Evolutionary conservation across 805 yeast species (phyloP).

Genomic region (Yarrowia divulgata): DNA sequence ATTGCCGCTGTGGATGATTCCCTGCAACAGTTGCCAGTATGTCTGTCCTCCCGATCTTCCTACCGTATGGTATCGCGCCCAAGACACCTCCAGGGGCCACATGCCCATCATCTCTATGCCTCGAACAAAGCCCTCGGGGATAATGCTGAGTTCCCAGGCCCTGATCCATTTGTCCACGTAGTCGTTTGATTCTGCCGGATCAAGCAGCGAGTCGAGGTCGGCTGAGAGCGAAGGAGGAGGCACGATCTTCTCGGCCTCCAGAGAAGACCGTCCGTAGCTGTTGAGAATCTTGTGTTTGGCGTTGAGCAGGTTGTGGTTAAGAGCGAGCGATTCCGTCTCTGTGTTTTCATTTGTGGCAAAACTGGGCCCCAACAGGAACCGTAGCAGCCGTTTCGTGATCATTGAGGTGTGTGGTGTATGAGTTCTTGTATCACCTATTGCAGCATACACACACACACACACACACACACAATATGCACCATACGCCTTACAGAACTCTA

Average conservation of each 20-base stretch:
- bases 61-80: slow-evolving; percentile 22
- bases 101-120: slow-evolving; percentile 31
- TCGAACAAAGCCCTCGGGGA: slow-evolving; percentile 14
- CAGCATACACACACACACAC: background rate
- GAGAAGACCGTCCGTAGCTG: slow-evolving; percentile 25
- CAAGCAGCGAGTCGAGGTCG: slow-evolving; percentile 1
- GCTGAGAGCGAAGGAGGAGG: background rate
- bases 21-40: slow-evolving; percentile 22
- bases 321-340: slow-evolving; percentile 17
- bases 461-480: background rate
- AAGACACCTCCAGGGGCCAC: slow-evolving; percentile 35
- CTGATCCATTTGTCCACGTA: slow-evolving; percentile 8
- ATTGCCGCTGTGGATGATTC: slow-evolving; percentile 1
- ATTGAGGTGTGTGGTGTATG: background rate
- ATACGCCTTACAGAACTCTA: slow-evolving; percentile 4
- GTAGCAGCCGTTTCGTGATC: slow-evolving; percentile 31
- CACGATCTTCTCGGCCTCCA: slow-evolving; percentile 12
- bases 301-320: slow-evolving; percentile 27
- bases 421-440: background rate
- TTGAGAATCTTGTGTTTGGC: slow-evolving; percentile 36
- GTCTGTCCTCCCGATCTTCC: slow-evolving; percentile 25
- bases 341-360: slow-evolving; percentile 25
- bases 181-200: slow-evolving; percentile 5
- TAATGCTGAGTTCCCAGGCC: slow-evolving; percentile 25
- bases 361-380: slow-evolving; percentile 25